These are phyloP conservation scores for Caloboletus firmus DNA, from an alignment of 1,284 basidiomycete species.

Conservation along the genomic window DNA sequence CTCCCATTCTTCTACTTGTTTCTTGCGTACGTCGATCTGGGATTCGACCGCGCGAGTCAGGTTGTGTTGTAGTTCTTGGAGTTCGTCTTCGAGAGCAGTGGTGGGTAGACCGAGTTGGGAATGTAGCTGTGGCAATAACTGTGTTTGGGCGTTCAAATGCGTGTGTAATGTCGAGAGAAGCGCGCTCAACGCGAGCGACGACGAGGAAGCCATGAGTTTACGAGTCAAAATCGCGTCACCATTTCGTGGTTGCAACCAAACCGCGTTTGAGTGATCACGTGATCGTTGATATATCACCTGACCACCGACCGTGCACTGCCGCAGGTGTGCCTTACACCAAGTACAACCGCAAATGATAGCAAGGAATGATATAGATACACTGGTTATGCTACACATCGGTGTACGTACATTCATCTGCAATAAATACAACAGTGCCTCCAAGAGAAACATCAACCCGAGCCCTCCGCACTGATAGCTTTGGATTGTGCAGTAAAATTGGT, in stretches of 20 bases:
- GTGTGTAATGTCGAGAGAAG: slow-evolving; percentile 75
- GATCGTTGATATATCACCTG: slow-evolving; percentile 30
- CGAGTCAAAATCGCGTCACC: slow-evolving; percentile 9
- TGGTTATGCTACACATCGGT: slow-evolving; percentile 3
- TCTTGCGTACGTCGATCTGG: slow-evolving; percentile 61
- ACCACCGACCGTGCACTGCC: background rate
- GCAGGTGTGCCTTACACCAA: no score
- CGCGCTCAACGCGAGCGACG: slow-evolving; percentile 49
- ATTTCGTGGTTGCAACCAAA: slow-evolving; percentile 22
- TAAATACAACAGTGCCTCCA: background rate
- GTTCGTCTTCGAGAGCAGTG: slow-evolving; percentile 73
- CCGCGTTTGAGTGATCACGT: slow-evolving; percentile 26
- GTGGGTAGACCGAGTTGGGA: slow-evolving; percentile 69
- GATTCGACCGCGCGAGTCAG: slow-evolving; percentile 69
- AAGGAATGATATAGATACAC: no score
- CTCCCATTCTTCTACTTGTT: slow-evolving; percentile 72
- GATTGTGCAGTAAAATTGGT: slow-evolving; percentile 52
- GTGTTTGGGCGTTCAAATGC: slow-evolving; percentile 73
- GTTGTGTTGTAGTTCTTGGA: slow-evolving; percentile 61
- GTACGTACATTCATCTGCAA: background rate
- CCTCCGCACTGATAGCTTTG: slow-evolving; percentile 39
- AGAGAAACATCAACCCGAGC: slow-evolving; percentile 2
- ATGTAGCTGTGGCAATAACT: slow-evolving; percentile 72
- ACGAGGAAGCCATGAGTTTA: slow-evolving; percentile 30
- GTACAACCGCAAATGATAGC: no score